Evolutionary conservation across 306 rosid genomes (phyloP).

Genomic region (Ziziphus jujuba): DNA sequence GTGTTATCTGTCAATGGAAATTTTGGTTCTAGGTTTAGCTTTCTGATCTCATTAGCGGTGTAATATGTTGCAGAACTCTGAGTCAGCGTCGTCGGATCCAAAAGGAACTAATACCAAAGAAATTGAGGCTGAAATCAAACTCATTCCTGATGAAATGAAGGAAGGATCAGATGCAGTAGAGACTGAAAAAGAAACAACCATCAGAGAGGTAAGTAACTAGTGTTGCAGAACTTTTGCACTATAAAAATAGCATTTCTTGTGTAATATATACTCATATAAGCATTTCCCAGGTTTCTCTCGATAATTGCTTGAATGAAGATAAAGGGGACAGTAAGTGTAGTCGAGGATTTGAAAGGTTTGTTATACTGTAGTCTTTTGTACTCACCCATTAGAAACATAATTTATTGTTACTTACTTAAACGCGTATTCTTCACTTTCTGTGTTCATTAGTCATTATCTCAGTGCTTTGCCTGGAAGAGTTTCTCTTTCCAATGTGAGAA

Average conservation of each 20-base stretch:
- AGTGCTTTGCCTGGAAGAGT: conserved; percentile 34
- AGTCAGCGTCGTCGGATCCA: conserved; percentile 35
- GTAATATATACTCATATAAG: conserved; percentile 8
- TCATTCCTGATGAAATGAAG: conserved; percentile 31
- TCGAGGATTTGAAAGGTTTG: conserved; percentile 35
- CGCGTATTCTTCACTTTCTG: conserved; percentile 9
- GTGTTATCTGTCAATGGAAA: background rate
- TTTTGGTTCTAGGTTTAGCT: background rate
- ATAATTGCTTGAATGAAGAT: conserved; percentile 23
- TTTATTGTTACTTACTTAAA: no score
- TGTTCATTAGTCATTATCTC: conserved; percentile 16
- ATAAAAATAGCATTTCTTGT: conserved; percentile 8
- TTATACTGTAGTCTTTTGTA: background rate
- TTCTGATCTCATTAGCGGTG: conserved; percentile 16
- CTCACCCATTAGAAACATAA: background rate
- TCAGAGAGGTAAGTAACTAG: conserved; percentile 16
- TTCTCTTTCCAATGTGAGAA: conserved; percentile 32
- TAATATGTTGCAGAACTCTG: conserved; percentile 40
- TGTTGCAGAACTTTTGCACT: conserved; percentile 8
- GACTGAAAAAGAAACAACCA: conserved; percentile 31
- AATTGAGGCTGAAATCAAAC: conserved; percentile 29
- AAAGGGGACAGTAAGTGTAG: conserved; percentile 9
- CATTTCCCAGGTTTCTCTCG: conserved; percentile 39
- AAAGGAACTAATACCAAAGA: conserved; percentile 24
- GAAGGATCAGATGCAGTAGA: conserved; percentile 24